A percentile compares a stretch with the other conserved stretches of the same genome.
Conservation (phyloP, 2,329 filamentous ascomycete species). For the Phoma sp. region DNA sequence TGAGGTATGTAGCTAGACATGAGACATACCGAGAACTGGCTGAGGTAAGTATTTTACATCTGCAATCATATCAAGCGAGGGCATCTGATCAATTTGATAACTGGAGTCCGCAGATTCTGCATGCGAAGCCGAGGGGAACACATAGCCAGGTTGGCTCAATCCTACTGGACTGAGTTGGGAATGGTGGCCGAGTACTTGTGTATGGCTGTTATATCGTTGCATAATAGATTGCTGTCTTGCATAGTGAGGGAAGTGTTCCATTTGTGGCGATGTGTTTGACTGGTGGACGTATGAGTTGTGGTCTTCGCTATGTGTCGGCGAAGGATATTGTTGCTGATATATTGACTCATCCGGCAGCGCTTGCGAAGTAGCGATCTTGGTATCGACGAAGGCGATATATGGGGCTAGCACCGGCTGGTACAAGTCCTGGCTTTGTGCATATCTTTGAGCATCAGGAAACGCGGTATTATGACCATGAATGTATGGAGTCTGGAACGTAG, state of each 20-base stretch:
- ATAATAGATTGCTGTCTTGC: slow-evolving; percentile 26
- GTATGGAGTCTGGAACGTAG: slow-evolving; percentile 32
- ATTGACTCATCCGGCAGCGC: slow-evolving; percentile 26
- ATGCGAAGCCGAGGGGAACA: slow-evolving; percentile 30
- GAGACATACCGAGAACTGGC: slow-evolving; percentile 50
- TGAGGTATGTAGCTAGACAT: slow-evolving; percentile 45
- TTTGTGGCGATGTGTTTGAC: slow-evolving; percentile 29
- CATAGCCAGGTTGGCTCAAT: slow-evolving; percentile 28
- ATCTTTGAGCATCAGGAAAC: slow-evolving; percentile 32
- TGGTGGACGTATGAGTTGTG: slow-evolving; percentile 31
- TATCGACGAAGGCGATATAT: slow-evolving; percentile 30
- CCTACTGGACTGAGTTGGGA: slow-evolving; percentile 25
- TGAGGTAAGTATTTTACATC: slow-evolving; percentile 49
- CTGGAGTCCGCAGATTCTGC: slow-evolving; percentile 37
- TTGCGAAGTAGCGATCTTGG: slow-evolving; percentile 31
- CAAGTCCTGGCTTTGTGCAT: slow-evolving; percentile 26
- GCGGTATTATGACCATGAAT: slow-evolving; percentile 23
- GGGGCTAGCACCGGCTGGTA: slow-evolving; percentile 38
- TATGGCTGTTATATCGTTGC: slow-evolving; percentile 34
- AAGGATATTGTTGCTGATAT: slow-evolving; percentile 35
- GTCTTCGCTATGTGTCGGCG: slow-evolving; percentile 28
- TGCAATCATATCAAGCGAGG: slow-evolving; percentile 41
- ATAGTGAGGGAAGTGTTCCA: slow-evolving; percentile 35
- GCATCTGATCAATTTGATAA: slow-evolving; percentile 45
- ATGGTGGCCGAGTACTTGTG: slow-evolving; percentile 28